These are phyloP conservation scores for Hypoxylon sp. DNA, from an alignment of 2,329 filamentous ascomycete genomes.

Conservation along the genomic window DNA sequence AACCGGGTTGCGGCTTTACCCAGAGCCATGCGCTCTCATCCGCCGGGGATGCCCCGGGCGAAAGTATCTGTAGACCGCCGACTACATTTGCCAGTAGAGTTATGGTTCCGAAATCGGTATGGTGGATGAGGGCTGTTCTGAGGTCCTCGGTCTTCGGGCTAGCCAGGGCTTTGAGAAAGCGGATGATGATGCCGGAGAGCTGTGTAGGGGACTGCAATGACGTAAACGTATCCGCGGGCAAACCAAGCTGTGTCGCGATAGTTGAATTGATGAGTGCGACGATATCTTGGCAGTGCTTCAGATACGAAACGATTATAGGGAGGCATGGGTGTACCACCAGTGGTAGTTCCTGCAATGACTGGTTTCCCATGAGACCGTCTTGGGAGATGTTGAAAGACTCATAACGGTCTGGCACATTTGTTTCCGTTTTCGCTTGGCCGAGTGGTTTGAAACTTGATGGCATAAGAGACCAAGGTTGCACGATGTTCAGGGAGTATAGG, in stretches of 20 bases:
- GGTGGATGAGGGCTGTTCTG: slow-evolving; percentile 51
- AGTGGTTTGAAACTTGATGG: slow-evolving; percentile 39
- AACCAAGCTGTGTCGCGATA: slow-evolving; percentile 49
- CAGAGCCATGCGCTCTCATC: slow-evolving; percentile 45
- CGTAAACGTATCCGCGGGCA: slow-evolving; percentile 49
- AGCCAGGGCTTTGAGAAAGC: slow-evolving; percentile 43
- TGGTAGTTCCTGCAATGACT: slow-evolving; percentile 35
- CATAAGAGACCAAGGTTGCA: background rate
- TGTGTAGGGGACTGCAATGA: slow-evolving; percentile 47
- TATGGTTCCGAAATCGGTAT: slow-evolving; percentile 57
- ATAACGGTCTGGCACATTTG: slow-evolving; percentile 49
- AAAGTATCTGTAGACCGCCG: slow-evolving; percentile 57
- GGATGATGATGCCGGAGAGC: slow-evolving; percentile 48
- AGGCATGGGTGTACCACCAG: slow-evolving; percentile 18
- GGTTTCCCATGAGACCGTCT: slow-evolving; percentile 51
- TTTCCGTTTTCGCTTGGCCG: slow-evolving; percentile 44
- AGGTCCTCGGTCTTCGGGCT: slow-evolving; percentile 34
- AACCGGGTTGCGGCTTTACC: slow-evolving; percentile 47
- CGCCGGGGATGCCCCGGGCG: slow-evolving; percentile 34
- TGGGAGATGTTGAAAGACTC: slow-evolving; percentile 53
- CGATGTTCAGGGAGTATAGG: background rate
- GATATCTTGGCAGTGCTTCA: slow-evolving; percentile 39
- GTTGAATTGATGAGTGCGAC: slow-evolving; percentile 35
- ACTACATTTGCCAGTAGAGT: slow-evolving; percentile 57
- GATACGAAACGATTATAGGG: slow-evolving; percentile 32